Percentiles rank a stretch among this genome's conserved stretches.
Evolutionary conservation across 306 rosid genomes (phyloP).

Genomic region (Pyrus bretschneideri): DNA sequence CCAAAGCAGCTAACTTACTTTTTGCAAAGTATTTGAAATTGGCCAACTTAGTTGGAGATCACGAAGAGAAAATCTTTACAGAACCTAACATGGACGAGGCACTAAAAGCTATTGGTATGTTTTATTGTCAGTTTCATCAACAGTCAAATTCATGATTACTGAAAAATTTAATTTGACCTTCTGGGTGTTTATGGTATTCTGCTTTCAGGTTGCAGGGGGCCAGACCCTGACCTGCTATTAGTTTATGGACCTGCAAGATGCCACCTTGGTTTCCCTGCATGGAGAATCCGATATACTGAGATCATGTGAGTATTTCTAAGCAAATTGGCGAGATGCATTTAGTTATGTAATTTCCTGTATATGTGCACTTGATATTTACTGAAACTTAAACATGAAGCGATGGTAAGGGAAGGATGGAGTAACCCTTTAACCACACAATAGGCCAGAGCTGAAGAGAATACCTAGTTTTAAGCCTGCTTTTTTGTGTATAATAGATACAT

Average conservation of each 20-base stretch:
- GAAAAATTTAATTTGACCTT: constrained; percentile 13
- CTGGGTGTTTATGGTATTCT: constrained; percentile 7
- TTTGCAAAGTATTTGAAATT: constrained; percentile 41
- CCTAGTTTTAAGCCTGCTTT: not conserved
- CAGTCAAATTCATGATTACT: constrained; percentile 18
- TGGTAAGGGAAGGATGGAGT: not conserved
- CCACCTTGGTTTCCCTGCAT: constrained; percentile 91
- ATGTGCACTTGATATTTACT: not conserved
- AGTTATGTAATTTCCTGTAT: not conserved
- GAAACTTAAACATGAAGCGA: not conserved
- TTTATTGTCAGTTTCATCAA: constrained; percentile 14
- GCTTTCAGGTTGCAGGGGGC: constrained; percentile 56
- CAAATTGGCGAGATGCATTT: not conserved
- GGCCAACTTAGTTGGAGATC: constrained; percentile 32
- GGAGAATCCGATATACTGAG: constrained; percentile 88
- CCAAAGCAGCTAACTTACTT: constrained; percentile 72
- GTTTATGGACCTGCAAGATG: constrained; percentile 86
- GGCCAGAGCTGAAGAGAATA: not conserved
- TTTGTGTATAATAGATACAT: not conserved
- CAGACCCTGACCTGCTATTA: constrained; percentile 78
- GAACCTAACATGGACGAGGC: constrained; percentile 66
- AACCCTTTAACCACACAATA: not conserved
- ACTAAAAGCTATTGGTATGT: constrained; percentile 63
- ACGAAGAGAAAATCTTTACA: constrained; percentile 27
- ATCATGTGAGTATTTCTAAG: constrained; percentile 52